phyloP scores from a whole-genome alignment of 768 basidiomycete genomes.

The Phlebiopsis flavidoalba region DNA sequence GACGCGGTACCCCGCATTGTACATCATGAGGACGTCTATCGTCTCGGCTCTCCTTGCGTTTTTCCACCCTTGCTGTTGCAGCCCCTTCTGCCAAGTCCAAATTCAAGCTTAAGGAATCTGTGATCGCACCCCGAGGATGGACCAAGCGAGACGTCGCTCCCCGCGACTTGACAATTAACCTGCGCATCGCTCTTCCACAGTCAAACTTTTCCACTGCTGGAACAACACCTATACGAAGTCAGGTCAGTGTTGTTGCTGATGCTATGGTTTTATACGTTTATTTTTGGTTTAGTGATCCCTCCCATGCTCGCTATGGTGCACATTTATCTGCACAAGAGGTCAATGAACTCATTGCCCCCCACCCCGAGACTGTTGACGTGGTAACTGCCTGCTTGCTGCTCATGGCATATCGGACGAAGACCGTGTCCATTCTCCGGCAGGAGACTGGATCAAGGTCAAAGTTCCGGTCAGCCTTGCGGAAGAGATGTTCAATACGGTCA shows the following conservation, averaged over 20 bases:
- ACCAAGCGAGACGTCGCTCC: conserved; percentile 37
- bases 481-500: conserved; percentile 62
- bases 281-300: conserved; percentile 17
- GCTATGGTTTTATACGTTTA: too few species aligned
- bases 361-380: conserved; percentile 41
- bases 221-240: conserved; percentile 43
- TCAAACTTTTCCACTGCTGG: conserved; percentile 45
- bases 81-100: conserved; percentile 1
- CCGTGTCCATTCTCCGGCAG: conserved; percentile 51
- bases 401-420: conserved; percentile 47
- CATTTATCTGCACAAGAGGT: conserved; percentile 60
- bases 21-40: not conserved
- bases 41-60: not conserved
- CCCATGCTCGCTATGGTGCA: conserved; percentile 26
- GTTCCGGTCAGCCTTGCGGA: conserved; percentile 58
- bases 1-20: not conserved
- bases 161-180: conserved; percentile 39
- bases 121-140: conserved; percentile 47
- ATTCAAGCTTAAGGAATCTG: conserved; percentile 43
- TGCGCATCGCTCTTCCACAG: conserved; percentile 56
- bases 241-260: conserved; percentile 23
- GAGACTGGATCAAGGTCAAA: conserved; percentile 61
- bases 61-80: not conserved
- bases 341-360: conserved; percentile 55
- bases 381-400: conserved; percentile 55